Percentiles rank a stretch among this genome's conserved stretches.
Evolutionary conservation across 495 filamentous ascomycete species (phyloP).

Genomic region (Terfezia claveryi): DNA sequence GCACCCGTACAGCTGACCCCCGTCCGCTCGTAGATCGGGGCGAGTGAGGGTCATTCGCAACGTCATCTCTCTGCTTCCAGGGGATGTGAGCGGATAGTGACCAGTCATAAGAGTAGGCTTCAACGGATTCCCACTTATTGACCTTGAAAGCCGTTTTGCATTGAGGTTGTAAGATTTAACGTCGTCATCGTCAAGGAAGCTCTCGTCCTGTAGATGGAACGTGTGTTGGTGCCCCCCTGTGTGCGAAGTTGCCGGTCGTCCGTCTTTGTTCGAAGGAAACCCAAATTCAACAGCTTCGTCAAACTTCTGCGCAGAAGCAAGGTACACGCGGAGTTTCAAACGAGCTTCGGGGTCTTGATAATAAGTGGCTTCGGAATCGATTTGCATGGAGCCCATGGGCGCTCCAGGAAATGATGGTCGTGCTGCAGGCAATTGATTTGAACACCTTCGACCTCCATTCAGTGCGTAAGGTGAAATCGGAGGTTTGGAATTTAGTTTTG

Average conservation of each 20-base stretch:
- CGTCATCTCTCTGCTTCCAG: conserved; percentile 69
- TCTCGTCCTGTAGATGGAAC: conserved; percentile 1
- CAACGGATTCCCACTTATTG: conserved; percentile 2
- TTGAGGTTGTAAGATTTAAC: conserved; percentile 2
- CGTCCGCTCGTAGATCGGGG: conserved; percentile 56
- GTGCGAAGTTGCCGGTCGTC: conserved; percentile 10
- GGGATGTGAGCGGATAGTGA: conserved; percentile 31
- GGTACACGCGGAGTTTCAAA: conserved; percentile 65
- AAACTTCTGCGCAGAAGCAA: conserved; percentile 82
- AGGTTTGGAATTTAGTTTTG: conserved; percentile 19
- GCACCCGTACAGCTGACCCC: conserved; percentile 39
- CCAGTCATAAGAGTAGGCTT: neutral
- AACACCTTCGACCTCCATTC: neutral
- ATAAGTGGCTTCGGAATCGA: conserved; percentile 55
- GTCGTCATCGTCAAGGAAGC: conserved; percentile 6
- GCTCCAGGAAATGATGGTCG: neutral
- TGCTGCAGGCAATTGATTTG: conserved; percentile 15
- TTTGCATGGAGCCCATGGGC: conserved; percentile 5
- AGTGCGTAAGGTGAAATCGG: neutral
- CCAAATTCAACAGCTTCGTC: conserved; percentile 89
- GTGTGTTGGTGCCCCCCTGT: conserved; percentile 11
- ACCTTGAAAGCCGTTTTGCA: conserved; percentile 6
- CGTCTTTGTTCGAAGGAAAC: conserved; percentile 42
- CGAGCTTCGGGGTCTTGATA: conserved; percentile 84
- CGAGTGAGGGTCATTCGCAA: conserved; percentile 82